phyloP scores from a whole-genome alignment of 2,329 filamentous ascomycete species.

The Diaporthe batatas region DNA sequence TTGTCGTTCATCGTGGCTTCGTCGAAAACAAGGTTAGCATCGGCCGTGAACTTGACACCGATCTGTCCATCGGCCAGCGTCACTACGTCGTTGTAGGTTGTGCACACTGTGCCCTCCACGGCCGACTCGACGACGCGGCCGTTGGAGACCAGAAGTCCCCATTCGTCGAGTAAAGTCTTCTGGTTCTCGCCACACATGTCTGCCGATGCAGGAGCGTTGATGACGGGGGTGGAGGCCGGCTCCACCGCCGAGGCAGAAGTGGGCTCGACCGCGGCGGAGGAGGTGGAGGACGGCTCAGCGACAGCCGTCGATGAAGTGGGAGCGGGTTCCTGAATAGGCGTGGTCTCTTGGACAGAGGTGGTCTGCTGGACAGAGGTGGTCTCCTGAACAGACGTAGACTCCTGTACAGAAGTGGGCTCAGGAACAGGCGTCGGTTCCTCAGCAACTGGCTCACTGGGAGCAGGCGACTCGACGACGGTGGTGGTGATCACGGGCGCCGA shows the following conservation, averaged over 20 bases:
- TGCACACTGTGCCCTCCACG: conserved; percentile 36
- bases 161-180: conserved; percentile 22
- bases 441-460: conserved; percentile 6
- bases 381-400: not conserved
- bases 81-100: conserved; percentile 33
- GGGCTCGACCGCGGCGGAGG: conserved; percentile 7
- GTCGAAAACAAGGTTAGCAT: conserved; percentile 33
- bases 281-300: not conserved
- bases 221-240: conserved; percentile 4
- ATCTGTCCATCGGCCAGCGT: conserved; percentile 31
- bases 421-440: conserved; percentile 3
- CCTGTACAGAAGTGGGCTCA: conserved; percentile 1
- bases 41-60: conserved; percentile 34
- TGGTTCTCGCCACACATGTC: conserved; percentile 33
- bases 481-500: not conserved
- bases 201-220: conserved; percentile 29
- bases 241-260: not conserved
- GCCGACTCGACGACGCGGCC: conserved; percentile 30
- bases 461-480: not conserved
- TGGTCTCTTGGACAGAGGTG: not conserved
- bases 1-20: conserved; percentile 37
- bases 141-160: conserved; percentile 36
- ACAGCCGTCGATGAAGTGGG: not conserved
- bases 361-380: not conserved
- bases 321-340: not conserved